Evolutionary conservation across 225 moss, liverwort and hornwort genomes (phyloP).

Genomic region (Marchantia paleacea): DNA sequence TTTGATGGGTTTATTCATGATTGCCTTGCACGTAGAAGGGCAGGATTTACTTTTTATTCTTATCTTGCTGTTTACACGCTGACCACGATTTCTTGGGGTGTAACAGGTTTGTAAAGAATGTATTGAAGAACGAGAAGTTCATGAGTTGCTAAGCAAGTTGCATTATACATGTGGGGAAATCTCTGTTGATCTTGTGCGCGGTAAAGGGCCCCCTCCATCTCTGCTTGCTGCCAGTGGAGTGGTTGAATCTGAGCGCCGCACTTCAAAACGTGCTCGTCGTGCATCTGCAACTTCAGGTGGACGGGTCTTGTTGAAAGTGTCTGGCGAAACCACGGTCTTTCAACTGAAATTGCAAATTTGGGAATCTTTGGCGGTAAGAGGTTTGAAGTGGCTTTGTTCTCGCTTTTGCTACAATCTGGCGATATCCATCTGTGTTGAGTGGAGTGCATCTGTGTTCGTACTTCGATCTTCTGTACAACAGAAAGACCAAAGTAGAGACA

Average conservation of each 20-base stretch:
- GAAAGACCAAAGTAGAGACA: neutral
- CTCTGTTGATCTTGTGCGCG: slow-evolving; percentile 88
- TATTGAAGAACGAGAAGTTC: slow-evolving; percentile 86
- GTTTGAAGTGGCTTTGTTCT: neutral
- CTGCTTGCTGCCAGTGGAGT: slow-evolving; percentile 73
- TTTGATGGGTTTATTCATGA: too few relatives aligned
- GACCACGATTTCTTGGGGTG: neutral
- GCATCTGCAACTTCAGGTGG: slow-evolving; percentile 83
- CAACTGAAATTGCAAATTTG: slow-evolving; percentile 98
- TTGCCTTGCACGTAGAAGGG: neutral
- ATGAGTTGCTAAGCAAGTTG: slow-evolving; percentile 74
- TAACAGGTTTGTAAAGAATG: slow-evolving; percentile 87
- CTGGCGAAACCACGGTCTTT: slow-evolving; percentile 88
- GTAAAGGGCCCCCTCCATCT: slow-evolving; percentile 93
- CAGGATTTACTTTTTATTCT: neutral
- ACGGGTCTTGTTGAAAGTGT: slow-evolving; percentile 78
- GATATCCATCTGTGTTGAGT: neutral
- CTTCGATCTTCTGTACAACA: neutral
- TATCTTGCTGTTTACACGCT: neutral
- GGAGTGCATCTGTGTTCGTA: neutral
- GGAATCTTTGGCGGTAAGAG: slow-evolving; percentile 83
- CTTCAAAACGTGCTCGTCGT: slow-evolving; percentile 88
- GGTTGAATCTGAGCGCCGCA: slow-evolving; percentile 84
- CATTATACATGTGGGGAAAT: slow-evolving; percentile 79
- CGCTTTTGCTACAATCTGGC: neutral